Percentiles rank a stretch among this genome's conserved stretches.
Evolutionary conservation across 148 eudicot species (phyloP).

Genomic region (Beta vulgaris): DNA sequence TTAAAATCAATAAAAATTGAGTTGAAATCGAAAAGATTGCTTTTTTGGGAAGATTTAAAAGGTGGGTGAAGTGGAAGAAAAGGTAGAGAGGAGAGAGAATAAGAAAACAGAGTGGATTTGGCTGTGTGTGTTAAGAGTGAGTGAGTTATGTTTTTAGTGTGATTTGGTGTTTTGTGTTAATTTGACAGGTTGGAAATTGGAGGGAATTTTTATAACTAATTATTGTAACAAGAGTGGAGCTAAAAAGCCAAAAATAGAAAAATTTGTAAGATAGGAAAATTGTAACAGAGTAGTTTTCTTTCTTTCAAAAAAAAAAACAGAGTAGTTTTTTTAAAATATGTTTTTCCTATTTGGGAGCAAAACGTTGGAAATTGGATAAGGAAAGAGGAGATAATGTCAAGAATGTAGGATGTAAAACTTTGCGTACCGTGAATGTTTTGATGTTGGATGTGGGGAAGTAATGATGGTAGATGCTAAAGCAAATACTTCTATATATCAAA

Average conservation of each 20-base stretch:
- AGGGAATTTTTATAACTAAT: constrained; percentile 10
- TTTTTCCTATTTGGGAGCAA: too few species aligned
- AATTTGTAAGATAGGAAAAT: neutral
- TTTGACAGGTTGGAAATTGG: constrained; percentile 22
- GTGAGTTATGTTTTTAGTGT: neutral
- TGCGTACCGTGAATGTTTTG: neutral
- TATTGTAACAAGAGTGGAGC: constrained; percentile 16
- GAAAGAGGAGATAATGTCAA: too few species aligned
- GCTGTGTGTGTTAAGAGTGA: constrained; percentile 7
- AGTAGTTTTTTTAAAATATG: too few species aligned
- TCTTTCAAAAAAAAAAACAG: too few species aligned
- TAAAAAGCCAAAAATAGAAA: neutral
- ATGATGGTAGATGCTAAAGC: neutral
- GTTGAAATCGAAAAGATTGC: neutral
- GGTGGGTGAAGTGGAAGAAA: constrained; percentile 21
- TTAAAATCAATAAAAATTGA: neutral
- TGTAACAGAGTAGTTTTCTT: neutral
- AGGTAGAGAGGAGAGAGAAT: neutral
- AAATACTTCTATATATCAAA: neutral
- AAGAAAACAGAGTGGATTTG: constrained; percentile 16
- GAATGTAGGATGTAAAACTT: neutral
- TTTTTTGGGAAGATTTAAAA: constrained; percentile 1
- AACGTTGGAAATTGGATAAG: too few species aligned
- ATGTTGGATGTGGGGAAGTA: neutral
- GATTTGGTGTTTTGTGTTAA: neutral